Evolutionary conservation across 306 rosid species (phyloP).

Genomic region (Cucurbita pepo): DNA sequence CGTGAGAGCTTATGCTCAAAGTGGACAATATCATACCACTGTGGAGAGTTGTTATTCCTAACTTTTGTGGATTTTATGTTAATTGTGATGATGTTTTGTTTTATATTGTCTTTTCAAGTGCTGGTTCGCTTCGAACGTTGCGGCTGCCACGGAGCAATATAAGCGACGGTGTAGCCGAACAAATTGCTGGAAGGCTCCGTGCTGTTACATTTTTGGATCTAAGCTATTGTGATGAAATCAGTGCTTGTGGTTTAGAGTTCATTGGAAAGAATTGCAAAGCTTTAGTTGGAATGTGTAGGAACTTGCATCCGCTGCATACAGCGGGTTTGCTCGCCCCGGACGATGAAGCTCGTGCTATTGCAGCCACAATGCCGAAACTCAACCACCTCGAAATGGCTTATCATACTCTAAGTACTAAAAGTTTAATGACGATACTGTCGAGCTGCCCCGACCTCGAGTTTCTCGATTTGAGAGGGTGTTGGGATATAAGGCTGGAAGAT

Average conservation of each 20-base stretch:
- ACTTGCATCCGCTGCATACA: constrained; percentile 83
- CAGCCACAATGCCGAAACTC: constrained; percentile 89
- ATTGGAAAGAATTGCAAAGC: constrained; percentile 82
- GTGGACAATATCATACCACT: too few relatives aligned
- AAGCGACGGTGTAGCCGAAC: constrained; percentile 47
- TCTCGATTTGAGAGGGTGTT: constrained; percentile 83
- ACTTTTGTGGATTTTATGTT: background rate
- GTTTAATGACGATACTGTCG: constrained; percentile 50
- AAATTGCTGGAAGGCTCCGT: constrained; percentile 55
- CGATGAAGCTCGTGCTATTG: constrained; percentile 75
- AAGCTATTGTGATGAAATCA: constrained; percentile 73
- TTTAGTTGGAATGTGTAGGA: constrained; percentile 60
- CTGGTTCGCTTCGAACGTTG: constrained; percentile 63
- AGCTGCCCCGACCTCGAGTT: constrained; percentile 58
- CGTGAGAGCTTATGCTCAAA: too few relatives aligned
- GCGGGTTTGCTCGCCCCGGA: constrained; percentile 62
- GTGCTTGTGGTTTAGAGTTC: constrained; percentile 45
- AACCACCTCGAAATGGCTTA: constrained; percentile 92
- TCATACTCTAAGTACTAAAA: constrained; percentile 45
- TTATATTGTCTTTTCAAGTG: constrained; percentile 52
- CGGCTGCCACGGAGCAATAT: constrained; percentile 59
- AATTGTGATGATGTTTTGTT: constrained; percentile 8
- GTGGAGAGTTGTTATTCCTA: too few relatives aligned
- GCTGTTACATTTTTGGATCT: constrained; percentile 73
- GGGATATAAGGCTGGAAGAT: constrained; percentile 68